phyloP scores from a whole-genome alignment of 345 rosid genomes.

The Acer campestre region DNA sequence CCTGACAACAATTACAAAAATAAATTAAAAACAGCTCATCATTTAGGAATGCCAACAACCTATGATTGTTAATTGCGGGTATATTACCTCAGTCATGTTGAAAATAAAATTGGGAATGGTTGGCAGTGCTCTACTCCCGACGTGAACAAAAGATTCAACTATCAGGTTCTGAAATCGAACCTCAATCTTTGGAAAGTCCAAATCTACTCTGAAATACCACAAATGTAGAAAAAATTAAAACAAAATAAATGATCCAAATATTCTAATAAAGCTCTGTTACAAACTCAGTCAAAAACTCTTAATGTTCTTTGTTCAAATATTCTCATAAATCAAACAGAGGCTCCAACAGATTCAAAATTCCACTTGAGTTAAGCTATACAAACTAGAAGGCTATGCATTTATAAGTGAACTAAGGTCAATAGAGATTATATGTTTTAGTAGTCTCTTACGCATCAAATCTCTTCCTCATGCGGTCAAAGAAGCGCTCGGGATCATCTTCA shows the following conservation, averaged over 20 bases:
- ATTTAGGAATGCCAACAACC: background rate
- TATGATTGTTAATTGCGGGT: background rate
- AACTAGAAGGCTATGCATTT: too few relatives aligned
- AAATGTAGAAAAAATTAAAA: conserved; percentile 2
- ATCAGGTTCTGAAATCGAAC: conserved; percentile 77
- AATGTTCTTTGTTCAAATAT: background rate
- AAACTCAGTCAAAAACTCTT: background rate
- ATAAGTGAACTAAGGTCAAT: background rate
- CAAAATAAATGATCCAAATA: background rate
- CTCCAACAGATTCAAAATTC: background rate
- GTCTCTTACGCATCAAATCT: conserved; percentile 75
- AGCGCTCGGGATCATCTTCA: conserved; percentile 82
- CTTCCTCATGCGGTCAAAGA: conserved; percentile 77
- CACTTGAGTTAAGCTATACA: background rate
- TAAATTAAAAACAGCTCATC: background rate
- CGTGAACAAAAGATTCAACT: conserved; percentile 82
- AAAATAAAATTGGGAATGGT: conserved; percentile 89
- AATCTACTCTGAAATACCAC: conserved; percentile 60
- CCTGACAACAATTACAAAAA: conserved; percentile 39
- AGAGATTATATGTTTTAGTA: background rate
- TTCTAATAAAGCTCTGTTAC: background rate
- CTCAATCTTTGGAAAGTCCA: conserved; percentile 90
- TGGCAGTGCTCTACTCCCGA: conserved; percentile 96
- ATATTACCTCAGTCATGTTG: conserved; percentile 84
- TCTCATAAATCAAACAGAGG: background rate